Evolutionary conservation across 106 monocot genomes (phyloP).

Genomic region (Dendrobium chrysotoxum): DNA sequence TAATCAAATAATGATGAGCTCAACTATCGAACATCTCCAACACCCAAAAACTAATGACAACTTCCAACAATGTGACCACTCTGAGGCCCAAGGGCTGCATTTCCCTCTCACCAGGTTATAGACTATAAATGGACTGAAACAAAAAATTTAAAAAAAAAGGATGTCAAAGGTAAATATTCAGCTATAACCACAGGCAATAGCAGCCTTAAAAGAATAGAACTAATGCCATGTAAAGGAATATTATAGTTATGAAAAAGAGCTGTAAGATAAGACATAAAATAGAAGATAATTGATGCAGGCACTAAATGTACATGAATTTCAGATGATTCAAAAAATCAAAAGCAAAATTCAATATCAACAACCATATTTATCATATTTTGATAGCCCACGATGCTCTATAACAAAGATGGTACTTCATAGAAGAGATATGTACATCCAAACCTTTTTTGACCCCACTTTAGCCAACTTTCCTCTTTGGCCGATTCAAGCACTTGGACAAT

Average conservation of each 20-base stretch:
- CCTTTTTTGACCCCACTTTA: slow-evolving; percentile 34
- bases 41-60: not conserved
- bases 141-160: not conserved
- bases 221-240: not conserved
- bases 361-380: not conserved
- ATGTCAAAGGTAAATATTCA: not conserved
- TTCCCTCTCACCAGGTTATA: not conserved
- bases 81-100: not conserved
- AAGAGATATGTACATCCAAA: slow-evolving; percentile 8
- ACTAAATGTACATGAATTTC: not conserved
- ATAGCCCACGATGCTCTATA: not conserved
- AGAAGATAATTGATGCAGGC: not conserved
- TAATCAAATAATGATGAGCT: not conserved
- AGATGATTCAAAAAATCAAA: not conserved
- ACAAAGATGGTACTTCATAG: slow-evolving; percentile 2
- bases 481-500: slow-evolving; percentile 23
- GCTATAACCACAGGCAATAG: not conserved
- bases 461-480: slow-evolving; percentile 17
- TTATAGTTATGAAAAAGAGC: not conserved
- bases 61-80: not conserved
- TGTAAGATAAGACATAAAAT: not conserved
- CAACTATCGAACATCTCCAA: not conserved
- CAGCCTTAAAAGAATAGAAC: not conserved
- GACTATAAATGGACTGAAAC: not conserved
- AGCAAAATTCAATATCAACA: not conserved